These are phyloP conservation scores for Picochlorum sp. DNA, from an alignment of 139 green algal genomes.

Conservation along the genomic window DNA sequence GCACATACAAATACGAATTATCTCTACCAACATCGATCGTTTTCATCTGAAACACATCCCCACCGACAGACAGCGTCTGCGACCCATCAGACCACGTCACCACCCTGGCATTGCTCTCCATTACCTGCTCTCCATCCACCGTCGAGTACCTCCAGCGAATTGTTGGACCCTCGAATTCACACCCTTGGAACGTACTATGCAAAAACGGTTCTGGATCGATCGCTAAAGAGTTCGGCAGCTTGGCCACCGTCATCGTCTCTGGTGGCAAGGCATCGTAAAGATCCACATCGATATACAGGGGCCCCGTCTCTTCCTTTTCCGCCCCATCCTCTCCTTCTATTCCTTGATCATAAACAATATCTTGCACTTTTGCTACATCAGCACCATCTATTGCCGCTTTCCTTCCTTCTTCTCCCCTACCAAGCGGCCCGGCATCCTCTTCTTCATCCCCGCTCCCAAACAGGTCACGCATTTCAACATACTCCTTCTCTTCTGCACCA, in stretches of 20 bases:
- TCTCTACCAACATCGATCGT: slow-evolving; percentile 41
- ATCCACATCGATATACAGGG: slow-evolving; percentile 23
- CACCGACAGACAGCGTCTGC: slow-evolving; percentile 54
- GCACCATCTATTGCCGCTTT: not conserved
- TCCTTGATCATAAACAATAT: slow-evolving; percentile 4
- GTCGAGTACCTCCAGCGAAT: slow-evolving; percentile 34
- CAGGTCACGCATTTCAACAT: slow-evolving; percentile 12
- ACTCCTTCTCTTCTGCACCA: not conserved
- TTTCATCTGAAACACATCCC: slow-evolving; percentile 61
- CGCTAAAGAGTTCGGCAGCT: slow-evolving; percentile 50
- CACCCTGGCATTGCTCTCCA: slow-evolving; percentile 64
- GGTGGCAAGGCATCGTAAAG: slow-evolving; percentile 19
- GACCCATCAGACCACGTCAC: slow-evolving; percentile 68
- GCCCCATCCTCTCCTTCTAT: slow-evolving; percentile 11
- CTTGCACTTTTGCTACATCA: not conserved
- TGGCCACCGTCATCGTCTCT: slow-evolving; percentile 21
- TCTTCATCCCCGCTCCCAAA: slow-evolving; percentile 34
- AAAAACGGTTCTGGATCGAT: slow-evolving; percentile 54
- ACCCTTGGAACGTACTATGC: slow-evolving; percentile 32
- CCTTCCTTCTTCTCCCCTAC: not conserved
- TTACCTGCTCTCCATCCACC: slow-evolving; percentile 16
- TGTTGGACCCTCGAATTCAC: slow-evolving; percentile 23
- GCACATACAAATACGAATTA: slow-evolving; percentile 46
- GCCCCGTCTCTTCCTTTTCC: slow-evolving; percentile 3
- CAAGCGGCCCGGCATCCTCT: slow-evolving; percentile 1